Percentiles rank a stretch among this genome's conserved stretches.
Conservation (phyloP, 208 protist species). For the Trypanosoma platydactyli region DNA sequence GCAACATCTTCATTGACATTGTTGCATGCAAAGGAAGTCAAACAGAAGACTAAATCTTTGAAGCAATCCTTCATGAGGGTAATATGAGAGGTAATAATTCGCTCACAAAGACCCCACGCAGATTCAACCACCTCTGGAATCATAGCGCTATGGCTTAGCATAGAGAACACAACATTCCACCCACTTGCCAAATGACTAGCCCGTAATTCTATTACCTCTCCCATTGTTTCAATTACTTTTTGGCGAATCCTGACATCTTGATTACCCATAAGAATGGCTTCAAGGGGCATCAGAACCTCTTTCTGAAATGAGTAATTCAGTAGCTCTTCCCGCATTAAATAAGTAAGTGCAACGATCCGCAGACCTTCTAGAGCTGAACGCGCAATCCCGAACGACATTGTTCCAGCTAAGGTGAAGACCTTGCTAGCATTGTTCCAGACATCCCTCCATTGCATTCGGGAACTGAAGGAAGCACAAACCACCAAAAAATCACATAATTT, state of each 20-base stretch:
- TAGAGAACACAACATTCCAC: constrained; percentile 84
- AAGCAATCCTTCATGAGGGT: constrained; percentile 78
- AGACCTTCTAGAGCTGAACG: constrained; percentile 60
- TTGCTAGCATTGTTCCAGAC: constrained; percentile 72
- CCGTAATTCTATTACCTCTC: constrained; percentile 78
- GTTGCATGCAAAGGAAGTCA: constrained; percentile 79
- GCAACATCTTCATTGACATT: constrained; percentile 52
- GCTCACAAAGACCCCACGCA: constrained; percentile 69
- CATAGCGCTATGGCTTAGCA: constrained; percentile 69
- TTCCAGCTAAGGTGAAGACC: constrained; percentile 68
- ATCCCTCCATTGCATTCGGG: constrained; percentile 81
- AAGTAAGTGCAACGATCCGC: constrained; percentile 68
- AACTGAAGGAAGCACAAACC: constrained; percentile 70
- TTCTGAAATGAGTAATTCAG: constrained; percentile 88
- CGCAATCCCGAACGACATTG: constrained; percentile 37
- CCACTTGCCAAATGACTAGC: constrained; percentile 73
- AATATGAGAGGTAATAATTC: constrained; percentile 61
- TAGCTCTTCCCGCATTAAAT: constrained; percentile 76
- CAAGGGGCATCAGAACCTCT: constrained; percentile 76
- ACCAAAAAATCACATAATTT: constrained; percentile 87
- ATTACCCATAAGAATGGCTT: constrained; percentile 75
- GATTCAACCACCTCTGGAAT: constrained; percentile 70
- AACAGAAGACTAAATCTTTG: constrained; percentile 79
- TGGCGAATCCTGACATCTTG: constrained; percentile 53
- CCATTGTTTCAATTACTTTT: constrained; percentile 65